Evolutionary conservation across 2,329 filamentous ascomycete genomes (phyloP), one percentile per base, ranked within the genome.

Genomic region (Epichloe gansuensis): DNA sequence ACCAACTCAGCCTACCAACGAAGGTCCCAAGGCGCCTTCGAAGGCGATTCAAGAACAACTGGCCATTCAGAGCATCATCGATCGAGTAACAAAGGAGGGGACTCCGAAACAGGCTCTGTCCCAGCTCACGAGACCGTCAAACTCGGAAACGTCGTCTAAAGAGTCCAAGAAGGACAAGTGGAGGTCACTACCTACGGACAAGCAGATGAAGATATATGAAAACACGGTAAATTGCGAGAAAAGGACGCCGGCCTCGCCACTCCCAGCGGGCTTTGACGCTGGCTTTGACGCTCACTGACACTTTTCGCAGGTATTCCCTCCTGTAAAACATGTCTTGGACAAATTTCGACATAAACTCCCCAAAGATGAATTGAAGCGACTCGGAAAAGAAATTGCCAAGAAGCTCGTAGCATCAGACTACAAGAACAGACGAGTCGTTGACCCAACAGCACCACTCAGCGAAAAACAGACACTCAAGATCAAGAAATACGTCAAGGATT

Each of bases 121-220:
- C 0, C 80, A 80, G 13, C 88, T 86, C 1, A 84, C 86, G 1
- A 80, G 83, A 55, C 75, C 80, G 11, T 72, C 44, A 8, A 50
- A 38, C 28, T 6, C 74, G 3, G 78, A 70, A 50, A 73, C 77
- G 1, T 75, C 77, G 5, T 69, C 72, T 4, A 75, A 75, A 46
- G 78, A 85, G 66, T 75, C 75, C 5, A 83, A 80, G 60, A 76
- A 77, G 60, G 84, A 88, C 47, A 87, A 85, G 64, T 90, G 86
- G 86, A 77, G 81, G 52, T 77, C 76, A 54, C 66, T 84, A 35
- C 75, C 84, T 1, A 66, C 82, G 59, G 91, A 96, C 58, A 96
- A 96, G 70, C 88, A 93, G 69, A 94, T 90, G 80, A 95, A 89
- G 72, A 76, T 95, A 2, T 97, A 96, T 62, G 91, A 96, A 67